Base-by-base conservation (phyloP, 371 early-diverging fungal species). In the Apophysomyces elegans region DNA sequence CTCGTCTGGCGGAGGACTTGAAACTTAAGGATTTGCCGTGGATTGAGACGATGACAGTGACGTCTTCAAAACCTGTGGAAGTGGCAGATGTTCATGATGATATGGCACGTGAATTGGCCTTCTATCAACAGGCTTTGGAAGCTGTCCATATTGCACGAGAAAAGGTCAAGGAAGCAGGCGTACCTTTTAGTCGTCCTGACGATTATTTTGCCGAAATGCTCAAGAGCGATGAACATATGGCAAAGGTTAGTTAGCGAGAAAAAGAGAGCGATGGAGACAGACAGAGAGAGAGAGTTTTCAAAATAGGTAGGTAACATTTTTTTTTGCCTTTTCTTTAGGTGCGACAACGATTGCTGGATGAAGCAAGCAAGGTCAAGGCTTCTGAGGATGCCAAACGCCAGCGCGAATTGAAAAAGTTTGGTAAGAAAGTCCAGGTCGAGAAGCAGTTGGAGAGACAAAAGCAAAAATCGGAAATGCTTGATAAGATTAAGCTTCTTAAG, bases 181-280 rank as follows among this genome's bases (percentile, higher is more conserved):
- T 92, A 5, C 89, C 94, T 7, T 94, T 96, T 65, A 73, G 83
- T 38, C 83, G 96, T 47, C 98, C 98, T 1, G 91, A 89, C 60
- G 97, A 97, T 61, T 97, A 94, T 71, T 96, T 93, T 86, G 98
- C 98, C 36, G 97, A 97, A 80, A 98, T 98, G 98, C 83, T 98
- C 69, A 98, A 98, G 83, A 85, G 93, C 1, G 98, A 98, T 71
- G 90, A 91, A 64, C 96, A 96, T 68, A 97, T 98, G 97, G 85
- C 86, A 56, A 88, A 81, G 70, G 84, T 93, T 61, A 14, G 37
- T 37, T 43, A 16, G n/a, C 36, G 14, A 16, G 7, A 11, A 37
- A 18, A n/a, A 50, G 9, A 50, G 9, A 0, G 11, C 21, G 41
- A 41, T 41, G 5, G 35, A 46, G 39, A 57, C 11, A 2, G 56